Percentiles rank a stretch among this genome's conserved stretches.
These are phyloP conservation scores for Nosema granulosis DNA, from an alignment of 371 early-diverging fungal species.

Conservation along the genomic window DNA sequence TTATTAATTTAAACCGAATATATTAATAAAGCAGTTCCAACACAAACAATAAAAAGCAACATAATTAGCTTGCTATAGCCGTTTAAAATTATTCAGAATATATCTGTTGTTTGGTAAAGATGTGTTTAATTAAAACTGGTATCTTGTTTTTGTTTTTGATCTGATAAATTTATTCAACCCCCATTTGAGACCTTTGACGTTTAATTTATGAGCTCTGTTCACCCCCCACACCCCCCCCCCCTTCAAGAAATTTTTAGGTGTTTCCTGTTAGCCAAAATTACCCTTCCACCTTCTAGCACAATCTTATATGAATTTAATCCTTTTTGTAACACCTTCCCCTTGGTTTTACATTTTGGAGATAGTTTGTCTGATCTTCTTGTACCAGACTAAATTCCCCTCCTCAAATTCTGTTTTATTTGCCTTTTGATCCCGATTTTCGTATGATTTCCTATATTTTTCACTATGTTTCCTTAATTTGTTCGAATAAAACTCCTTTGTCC, in stretches of 20 bases:
- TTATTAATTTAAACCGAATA: too few relatives aligned
- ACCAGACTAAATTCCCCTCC: background rate
- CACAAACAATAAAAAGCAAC: too few relatives aligned
- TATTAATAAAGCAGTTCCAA: too few relatives aligned
- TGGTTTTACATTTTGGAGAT: background rate
- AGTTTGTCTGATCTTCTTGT: background rate
- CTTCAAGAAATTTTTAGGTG: background rate
- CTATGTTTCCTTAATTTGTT: background rate
- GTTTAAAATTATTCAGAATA: too few relatives aligned
- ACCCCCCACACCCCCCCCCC: constrained; percentile 1
- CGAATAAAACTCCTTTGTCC: background rate
- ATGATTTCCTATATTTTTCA: background rate
- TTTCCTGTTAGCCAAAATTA: background rate
- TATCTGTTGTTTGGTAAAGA: too few relatives aligned
- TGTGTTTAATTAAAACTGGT: too few relatives aligned
- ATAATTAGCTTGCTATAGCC: too few relatives aligned
- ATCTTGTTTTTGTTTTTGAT: too few relatives aligned
- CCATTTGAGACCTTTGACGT: too few relatives aligned
- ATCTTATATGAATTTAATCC: constrained; percentile 9
- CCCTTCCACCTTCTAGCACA: background rate
- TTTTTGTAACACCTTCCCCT: background rate
- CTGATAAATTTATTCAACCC: too few relatives aligned
- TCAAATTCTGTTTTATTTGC: background rate
- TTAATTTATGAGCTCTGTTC: too few relatives aligned
- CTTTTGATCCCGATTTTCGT: background rate